These are phyloP conservation scores for Solanum phureja DNA, from an alignment of 257 asterid genomes.

Conservation along the genomic window DNA sequence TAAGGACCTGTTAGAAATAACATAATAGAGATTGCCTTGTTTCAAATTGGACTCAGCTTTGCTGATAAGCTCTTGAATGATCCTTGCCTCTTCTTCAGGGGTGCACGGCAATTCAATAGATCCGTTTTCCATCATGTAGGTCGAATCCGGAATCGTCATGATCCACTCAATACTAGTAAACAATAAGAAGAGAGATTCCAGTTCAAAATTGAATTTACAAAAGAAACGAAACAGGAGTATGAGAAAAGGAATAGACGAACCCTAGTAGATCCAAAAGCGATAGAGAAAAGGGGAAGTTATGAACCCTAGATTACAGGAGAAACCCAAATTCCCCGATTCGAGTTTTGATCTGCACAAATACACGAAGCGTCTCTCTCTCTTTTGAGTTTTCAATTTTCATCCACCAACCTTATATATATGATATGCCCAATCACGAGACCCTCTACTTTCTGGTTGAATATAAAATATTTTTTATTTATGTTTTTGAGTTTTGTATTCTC, in stretches of 20 bases:
- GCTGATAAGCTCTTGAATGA: conserved; percentile 44
- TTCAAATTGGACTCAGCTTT: conserved; percentile 69
- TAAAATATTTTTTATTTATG: background rate
- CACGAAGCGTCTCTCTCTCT: background rate
- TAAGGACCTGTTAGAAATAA: conserved; percentile 52
- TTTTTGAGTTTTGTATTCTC: background rate
- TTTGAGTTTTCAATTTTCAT: background rate
- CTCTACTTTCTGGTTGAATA: background rate
- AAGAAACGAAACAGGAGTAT: background rate
- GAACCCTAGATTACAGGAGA: conserved; percentile 36
- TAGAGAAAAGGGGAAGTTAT: background rate
- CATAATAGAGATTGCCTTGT: conserved; percentile 65
- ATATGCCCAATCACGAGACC: background rate
- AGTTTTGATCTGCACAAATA: background rate
- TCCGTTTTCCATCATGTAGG: conserved; percentile 68
- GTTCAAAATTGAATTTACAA: conserved; percentile 12
- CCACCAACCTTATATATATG: background rate
- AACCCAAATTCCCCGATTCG: background rate
- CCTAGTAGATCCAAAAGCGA: background rate
- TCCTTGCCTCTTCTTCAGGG: conserved; percentile 76
- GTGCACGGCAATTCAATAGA: conserved; percentile 71
- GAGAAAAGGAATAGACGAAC: conserved; percentile 2
- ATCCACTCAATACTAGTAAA: conserved; percentile 11
- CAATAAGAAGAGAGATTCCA: background rate
- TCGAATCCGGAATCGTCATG: conserved; percentile 92